These are phyloP conservation scores for Coemansia sp. DNA, from an alignment of 192 early-diverging fungal genomes.

Conservation along the genomic window DNA sequence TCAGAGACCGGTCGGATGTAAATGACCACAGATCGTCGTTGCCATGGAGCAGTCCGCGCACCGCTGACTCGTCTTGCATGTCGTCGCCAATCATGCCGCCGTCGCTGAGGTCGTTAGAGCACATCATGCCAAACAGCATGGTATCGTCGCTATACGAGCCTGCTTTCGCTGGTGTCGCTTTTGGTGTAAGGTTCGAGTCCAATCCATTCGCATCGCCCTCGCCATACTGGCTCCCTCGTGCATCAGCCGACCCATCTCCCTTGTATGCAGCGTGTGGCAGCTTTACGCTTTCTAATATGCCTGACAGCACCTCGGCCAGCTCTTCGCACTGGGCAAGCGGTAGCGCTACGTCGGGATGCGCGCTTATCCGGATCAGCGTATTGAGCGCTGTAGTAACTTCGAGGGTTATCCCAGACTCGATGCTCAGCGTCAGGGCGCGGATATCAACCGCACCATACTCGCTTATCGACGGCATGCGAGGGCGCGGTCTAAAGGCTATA, in stretches of 20 bases:
- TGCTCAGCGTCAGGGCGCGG: constrained; percentile 76
- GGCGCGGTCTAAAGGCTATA: constrained; percentile 58
- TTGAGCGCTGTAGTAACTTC: constrained; percentile 79
- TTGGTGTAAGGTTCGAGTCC: background rate
- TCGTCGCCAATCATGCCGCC: constrained; percentile 44
- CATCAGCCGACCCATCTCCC: background rate
- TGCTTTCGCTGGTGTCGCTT: background rate
- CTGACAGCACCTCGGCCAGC: constrained; percentile 67
- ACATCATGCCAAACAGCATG: constrained; percentile 19
- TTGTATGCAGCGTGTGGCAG: background rate
- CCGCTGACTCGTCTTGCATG: constrained; percentile 41
- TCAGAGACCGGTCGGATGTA: constrained; percentile 52
- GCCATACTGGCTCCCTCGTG: too few species aligned
- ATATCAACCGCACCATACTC: constrained; percentile 69
- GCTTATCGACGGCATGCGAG: constrained; percentile 48
- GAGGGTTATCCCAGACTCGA: constrained; percentile 74
- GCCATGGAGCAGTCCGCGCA: constrained; percentile 41
- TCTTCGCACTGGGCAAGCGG: constrained; percentile 65
- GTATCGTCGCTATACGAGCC: constrained; percentile 37
- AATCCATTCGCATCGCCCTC: background rate
- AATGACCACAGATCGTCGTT: constrained; percentile 49
- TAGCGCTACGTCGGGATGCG: constrained; percentile 57
- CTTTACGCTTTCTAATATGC: constrained; percentile 57
- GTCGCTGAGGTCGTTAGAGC: constrained; percentile 12
- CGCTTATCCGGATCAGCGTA: constrained; percentile 64